phyloP scores from a whole-genome alignment of 179 eudicot species.

The Beta corolliflora region DNA sequence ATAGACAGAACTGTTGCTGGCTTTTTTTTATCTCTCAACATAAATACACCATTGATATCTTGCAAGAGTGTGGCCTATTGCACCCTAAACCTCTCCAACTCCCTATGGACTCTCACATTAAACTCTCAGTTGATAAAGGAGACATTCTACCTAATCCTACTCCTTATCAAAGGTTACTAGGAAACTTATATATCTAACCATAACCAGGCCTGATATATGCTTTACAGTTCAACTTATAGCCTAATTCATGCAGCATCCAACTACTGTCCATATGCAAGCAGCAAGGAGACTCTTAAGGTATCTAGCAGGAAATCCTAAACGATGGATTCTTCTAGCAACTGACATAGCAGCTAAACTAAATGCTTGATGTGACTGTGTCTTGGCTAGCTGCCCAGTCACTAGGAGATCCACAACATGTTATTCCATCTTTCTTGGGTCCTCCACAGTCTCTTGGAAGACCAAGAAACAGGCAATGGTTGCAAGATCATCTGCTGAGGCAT shows the following conservation, averaged over 20 bases:
- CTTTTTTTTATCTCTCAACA: not conserved
- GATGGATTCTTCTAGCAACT: not conserved
- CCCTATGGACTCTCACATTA: not conserved
- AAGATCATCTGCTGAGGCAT: too few relatives aligned
- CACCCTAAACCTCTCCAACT: not conserved
- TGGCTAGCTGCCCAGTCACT: not conserved
- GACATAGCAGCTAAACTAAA: not conserved
- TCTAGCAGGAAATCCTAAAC: not conserved
- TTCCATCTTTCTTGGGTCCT: not conserved
- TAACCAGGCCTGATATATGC: not conserved
- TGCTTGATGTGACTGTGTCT: not conserved
- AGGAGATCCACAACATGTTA: not conserved
- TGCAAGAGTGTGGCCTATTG: not conserved
- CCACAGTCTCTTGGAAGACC: not conserved
- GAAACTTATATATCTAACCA: not conserved
- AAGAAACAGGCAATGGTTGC: too few relatives aligned
- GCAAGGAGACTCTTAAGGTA: not conserved
- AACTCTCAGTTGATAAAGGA: not conserved
- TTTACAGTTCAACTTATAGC: not conserved
- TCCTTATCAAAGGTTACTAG: not conserved
- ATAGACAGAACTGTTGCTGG: not conserved
- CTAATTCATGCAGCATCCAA: slow-evolving; percentile 2
- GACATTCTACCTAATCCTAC: rapidly evolving
- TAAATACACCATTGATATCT: not conserved
- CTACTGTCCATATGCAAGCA: not conserved